These are phyloP conservation scores for Echium plantagineum DNA, from an alignment of 257 asterid genomes.

Conservation along the genomic window DNA sequence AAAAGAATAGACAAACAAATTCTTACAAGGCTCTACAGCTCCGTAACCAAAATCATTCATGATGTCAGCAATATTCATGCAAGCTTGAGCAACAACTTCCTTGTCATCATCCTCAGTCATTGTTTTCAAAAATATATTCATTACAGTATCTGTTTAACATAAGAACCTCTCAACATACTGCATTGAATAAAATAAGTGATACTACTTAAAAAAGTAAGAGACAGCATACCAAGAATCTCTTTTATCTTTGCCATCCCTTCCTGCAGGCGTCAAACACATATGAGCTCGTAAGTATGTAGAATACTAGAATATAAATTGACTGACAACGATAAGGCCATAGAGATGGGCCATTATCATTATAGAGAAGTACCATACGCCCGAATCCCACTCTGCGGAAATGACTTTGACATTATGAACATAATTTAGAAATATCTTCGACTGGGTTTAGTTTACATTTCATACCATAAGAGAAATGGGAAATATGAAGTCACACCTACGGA, in stretches of 20 bases:
- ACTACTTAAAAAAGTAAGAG: background rate
- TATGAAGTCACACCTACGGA: background rate
- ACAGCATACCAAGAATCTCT: slow-evolving; percentile 66
- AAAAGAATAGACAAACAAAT: slow-evolving; percentile 11
- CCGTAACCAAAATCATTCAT: slow-evolving; percentile 68
- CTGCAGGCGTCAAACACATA: slow-evolving; percentile 29
- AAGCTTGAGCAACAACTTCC: slow-evolving; percentile 98
- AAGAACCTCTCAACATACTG: slow-evolving; percentile 1
- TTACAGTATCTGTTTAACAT: slow-evolving; percentile 47
- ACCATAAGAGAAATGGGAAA: background rate
- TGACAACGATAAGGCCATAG: background rate
- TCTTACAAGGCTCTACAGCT: slow-evolving; percentile 88
- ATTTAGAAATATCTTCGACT: too few species aligned
- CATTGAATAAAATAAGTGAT: background rate
- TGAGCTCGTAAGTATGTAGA: background rate
- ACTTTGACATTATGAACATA: too few species aligned
- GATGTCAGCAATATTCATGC: slow-evolving; percentile 76
- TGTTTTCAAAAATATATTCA: slow-evolving; percentile 74
- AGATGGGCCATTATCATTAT: too few species aligned
- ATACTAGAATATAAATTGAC: background rate
- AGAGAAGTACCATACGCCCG: too few species aligned
- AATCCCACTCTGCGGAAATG: too few species aligned
- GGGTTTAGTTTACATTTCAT: too few species aligned
- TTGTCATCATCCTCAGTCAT: slow-evolving; percentile 91
- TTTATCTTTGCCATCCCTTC: slow-evolving; percentile 65